Base-by-base conservation (phyloP, 345 rosid genomes). In the Tarenaya hassleriana region DNA sequence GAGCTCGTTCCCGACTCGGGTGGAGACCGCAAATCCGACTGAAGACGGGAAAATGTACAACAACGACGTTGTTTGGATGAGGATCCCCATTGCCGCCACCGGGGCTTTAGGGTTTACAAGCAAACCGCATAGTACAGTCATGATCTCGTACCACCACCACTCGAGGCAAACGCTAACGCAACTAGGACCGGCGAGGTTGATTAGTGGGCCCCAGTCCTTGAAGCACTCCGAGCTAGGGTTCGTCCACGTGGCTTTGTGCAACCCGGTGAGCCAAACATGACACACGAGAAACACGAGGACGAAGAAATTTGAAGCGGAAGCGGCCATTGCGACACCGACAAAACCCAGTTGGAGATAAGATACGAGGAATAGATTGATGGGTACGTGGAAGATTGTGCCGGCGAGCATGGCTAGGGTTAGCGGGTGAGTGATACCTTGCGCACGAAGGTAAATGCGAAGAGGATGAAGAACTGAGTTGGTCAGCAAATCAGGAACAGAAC, bases 391-490 rank as follows among this genome's bases (percentile, higher is more conserved):
- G 64, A 82, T 27, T 35, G 94, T 70, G 24, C 91, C 95, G 45
- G 71, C 62, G 20, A 90, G 71, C 15, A 84, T 73, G 9, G 97
- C 94, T 9, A 83, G 8, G 5, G 94, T 82, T 53, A 90, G 48
- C 0, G 97, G 97, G 20, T 53, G 76, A 35, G 86, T 90, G 70
- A 90, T 84, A 56, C 91, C 88, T 78, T 90, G 97, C 12, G 97
- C 78, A n/a, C 97, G 86, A 73, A 90, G 97, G 84, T 90, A 90
- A 73, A 90, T 86, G 77, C 97, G 95, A 58, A 90, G 80, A 48
- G 97, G 97, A 55, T 90, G 90, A 50, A 83, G 49, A 55, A 90
- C 66, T 2, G 94, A 81, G 73, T 83, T 86, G 40, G 91, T 75
- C 34, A 90, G 55, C 55, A 90, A 75, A 64, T 90, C 95, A 33